These are phyloP conservation scores for Chlorella vulgaris DNA, from an alignment of 139 green algal genomes.

Conservation along the genomic window DNA sequence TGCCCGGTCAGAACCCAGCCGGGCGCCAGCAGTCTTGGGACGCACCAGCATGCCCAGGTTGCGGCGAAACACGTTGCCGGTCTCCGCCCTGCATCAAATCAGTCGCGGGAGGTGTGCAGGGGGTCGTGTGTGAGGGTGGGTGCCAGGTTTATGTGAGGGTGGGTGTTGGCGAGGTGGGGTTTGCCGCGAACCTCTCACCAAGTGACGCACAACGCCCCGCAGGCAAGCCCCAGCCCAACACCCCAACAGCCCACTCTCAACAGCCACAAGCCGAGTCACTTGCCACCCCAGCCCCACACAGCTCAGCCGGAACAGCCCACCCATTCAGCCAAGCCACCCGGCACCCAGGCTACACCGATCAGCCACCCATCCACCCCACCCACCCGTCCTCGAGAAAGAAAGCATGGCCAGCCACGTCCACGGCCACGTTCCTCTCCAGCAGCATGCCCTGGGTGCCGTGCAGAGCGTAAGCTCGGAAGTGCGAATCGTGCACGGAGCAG, in stretches of 20 bases:
- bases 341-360: too few relatives aligned
- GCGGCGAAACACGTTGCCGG: not conserved
- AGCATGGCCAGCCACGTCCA: slow-evolving; percentile 6
- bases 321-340: too few relatives aligned
- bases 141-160: not conserved
- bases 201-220: too few relatives aligned
- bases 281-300: too few relatives aligned
- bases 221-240: too few relatives aligned
- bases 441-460: slow-evolving; percentile 21
- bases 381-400: slow-evolving; percentile 13
- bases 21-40: not conserved
- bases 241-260: too few relatives aligned
- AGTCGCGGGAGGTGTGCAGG: not conserved
- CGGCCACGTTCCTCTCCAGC: not conserved
- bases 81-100: not conserved
- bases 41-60: slow-evolving; percentile 20
- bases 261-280: too few relatives aligned
- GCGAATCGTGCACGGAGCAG: not conserved
- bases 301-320: too few relatives aligned
- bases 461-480: not conserved
- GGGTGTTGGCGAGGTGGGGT: too few relatives aligned
- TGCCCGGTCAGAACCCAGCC: not conserved
- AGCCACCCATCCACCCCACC: too few relatives aligned
- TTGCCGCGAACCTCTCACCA: too few relatives aligned
- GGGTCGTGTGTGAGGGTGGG: not conserved